Conservation (phyloP, 2,329 filamentous ascomycete genomes). For the Talaromyces sp. region DNA sequence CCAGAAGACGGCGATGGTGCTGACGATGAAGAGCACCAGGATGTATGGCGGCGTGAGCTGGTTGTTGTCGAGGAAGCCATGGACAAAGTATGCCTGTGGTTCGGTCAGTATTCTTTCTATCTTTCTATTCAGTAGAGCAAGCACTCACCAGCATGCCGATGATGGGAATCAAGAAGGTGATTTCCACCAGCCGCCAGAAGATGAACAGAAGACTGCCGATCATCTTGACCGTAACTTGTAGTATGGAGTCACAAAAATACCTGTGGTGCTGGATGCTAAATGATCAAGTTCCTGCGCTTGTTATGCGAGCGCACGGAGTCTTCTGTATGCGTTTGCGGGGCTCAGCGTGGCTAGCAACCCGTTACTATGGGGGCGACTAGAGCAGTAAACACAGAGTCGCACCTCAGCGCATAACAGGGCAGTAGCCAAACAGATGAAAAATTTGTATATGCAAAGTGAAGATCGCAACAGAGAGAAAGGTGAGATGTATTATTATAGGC, state of each 20-base stretch:
- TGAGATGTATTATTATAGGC: constrained; percentile 5
- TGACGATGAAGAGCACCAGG: constrained; percentile 61
- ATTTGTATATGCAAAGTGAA: not conserved
- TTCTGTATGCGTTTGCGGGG: not conserved
- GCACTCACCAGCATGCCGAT: constrained; percentile 55
- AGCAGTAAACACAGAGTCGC: not conserved
- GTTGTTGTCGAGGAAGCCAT: constrained; percentile 53
- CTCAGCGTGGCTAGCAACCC: not conserved
- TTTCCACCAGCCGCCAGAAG: constrained; percentile 56
- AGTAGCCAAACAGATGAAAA: not conserved
- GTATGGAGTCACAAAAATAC: not conserved
- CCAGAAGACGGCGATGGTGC: constrained; percentile 58
- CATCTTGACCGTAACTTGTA: constrained; percentile 29
- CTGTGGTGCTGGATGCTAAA: not conserved
- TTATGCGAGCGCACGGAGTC: not conserved
- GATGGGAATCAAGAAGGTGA: constrained; percentile 58
- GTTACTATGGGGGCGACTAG: not conserved
- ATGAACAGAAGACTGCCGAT: constrained; percentile 55
- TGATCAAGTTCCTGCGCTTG: not conserved
- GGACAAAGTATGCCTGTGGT: constrained; percentile 53
- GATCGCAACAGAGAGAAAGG: not conserved
- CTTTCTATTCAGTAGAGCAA: not conserved
- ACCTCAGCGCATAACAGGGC: not conserved
- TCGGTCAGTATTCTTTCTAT: not conserved
- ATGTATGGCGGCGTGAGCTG: constrained; percentile 56